Base-by-base conservation (phyloP, 129 eudicot genomes). In the Escallonia rubra region DNA sequence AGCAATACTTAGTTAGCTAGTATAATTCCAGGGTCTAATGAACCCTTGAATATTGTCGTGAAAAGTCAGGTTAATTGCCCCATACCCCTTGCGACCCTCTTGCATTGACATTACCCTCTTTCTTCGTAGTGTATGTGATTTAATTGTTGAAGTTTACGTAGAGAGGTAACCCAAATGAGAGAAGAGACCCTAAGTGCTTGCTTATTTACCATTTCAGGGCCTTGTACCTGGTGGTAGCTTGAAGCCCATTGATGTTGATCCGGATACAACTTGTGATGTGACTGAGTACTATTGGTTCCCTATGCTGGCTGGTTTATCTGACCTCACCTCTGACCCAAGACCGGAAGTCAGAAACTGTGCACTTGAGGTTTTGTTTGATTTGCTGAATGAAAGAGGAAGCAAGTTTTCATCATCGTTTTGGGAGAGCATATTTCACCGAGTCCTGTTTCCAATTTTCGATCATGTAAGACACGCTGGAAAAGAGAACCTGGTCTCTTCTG, bases 241-340 rank as follows among this genome's bases (percentile, higher is more conserved):
- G 75, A 89, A 89, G 72, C 99, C 95, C 53, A 79, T 93, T 72
- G 87, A 89, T 72, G 78, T 61, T 43, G 57, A 69, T 70, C 74
- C 74, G n/a, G 95, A 89, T 79, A 83, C 76, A 74, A 81, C 76
- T 64, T 79, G 46, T 46, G 99, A 93, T 61, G 86, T 93, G 75
- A 86, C 96, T 2, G 99, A 93, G 85, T 95, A 89, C 71, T 93
- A 89, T 78, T 93, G 99, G 99, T 93, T 93, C 76, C 99, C 99
- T 4, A 93, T 93, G 99, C 74, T 93, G 70, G 96, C 99, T 74
- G 99, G 99, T 65, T 81, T 93, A 65, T 93, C 99, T 72, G 96
- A 89, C 64, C 79, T 93, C 80, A 93, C 99, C 61, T 93, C 99
- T 59, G 95, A 93, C 74, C 81, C 96, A 56, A 81, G 99, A 55